phyloP scores from a whole-genome alignment of 106 monocot species.

The Platanthera zijinensis region DNA sequence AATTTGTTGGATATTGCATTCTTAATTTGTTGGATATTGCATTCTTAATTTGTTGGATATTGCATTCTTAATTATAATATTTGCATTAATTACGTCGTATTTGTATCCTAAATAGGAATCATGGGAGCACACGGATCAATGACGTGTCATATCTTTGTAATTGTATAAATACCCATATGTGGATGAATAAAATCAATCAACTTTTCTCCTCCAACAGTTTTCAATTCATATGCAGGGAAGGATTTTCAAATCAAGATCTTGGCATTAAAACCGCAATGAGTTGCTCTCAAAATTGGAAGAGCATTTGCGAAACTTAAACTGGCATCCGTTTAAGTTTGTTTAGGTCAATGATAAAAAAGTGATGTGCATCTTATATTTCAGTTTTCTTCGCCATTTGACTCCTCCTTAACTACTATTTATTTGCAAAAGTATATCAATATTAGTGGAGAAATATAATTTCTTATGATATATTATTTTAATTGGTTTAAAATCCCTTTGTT shows the following conservation, averaged over 20 bases:
- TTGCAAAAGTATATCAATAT: too few species aligned
- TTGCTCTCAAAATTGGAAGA: constrained; percentile 45
- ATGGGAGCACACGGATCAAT: too few species aligned
- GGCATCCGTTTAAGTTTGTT: constrained; percentile 49
- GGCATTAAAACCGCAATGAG: constrained; percentile 21
- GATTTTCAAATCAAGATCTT: constrained; percentile 23
- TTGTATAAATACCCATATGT: too few species aligned
- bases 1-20: too few species aligned
- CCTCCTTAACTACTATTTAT: neutral
- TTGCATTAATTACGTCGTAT: too few species aligned
- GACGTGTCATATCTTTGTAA: too few species aligned
- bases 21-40: too few species aligned
- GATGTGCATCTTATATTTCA: neutral
- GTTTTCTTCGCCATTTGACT: neutral
- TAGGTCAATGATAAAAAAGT: constrained; percentile 14
- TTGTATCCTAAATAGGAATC: too few species aligned
- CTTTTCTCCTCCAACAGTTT: too few species aligned
- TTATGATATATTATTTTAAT: neutral
- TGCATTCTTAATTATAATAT: too few species aligned
- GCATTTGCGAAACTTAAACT: constrained; percentile 33
- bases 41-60: too few species aligned
- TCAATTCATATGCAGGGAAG: constrained; percentile 27
- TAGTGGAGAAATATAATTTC: neutral
- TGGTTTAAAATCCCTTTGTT: neutral
- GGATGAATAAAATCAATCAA: too few species aligned